A percentile compares a stretch with the other conserved stretches of the same genome.
Evolutionary conservation across 441 rosid genomes (phyloP).

Genomic region (Raphanus hybrid): DNA sequence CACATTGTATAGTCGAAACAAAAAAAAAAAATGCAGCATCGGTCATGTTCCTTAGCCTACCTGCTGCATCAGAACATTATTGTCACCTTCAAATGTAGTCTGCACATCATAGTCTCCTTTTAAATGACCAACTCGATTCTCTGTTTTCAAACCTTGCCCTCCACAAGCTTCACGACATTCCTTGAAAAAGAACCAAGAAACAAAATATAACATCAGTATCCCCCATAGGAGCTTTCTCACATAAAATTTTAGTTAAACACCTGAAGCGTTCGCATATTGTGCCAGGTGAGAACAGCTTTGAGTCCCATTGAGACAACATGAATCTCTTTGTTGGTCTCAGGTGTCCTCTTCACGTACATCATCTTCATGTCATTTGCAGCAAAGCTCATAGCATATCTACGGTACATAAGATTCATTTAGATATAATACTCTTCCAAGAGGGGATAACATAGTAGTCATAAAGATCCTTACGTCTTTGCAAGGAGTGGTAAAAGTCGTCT

Average conservation of each 20-base stretch:
- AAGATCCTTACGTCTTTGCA: slow-evolving; percentile 77
- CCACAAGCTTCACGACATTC: slow-evolving; percentile 99
- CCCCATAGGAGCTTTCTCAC: slow-evolving; percentile 12
- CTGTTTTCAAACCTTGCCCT: slow-evolving; percentile 94
- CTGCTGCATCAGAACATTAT: slow-evolving; percentile 94
- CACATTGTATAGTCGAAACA: slow-evolving; percentile 7
- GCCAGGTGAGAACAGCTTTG: slow-evolving; percentile 86
- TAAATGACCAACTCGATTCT: slow-evolving; percentile 83
- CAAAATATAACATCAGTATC: background rate
- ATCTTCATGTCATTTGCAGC: slow-evolving; percentile 81
- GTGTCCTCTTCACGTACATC: slow-evolving; percentile 77
- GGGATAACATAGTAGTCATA: background rate
- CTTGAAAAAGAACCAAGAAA: slow-evolving; percentile 41
- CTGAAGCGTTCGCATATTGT: slow-evolving; percentile 94
- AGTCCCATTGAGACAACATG: slow-evolving; percentile 87
- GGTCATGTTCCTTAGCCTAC: slow-evolving; percentile 42
- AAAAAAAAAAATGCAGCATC: background rate
- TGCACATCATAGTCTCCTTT: slow-evolving; percentile 92
- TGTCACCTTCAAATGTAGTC: slow-evolving; percentile 76
- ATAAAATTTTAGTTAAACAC: slow-evolving; percentile 39
- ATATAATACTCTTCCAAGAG: background rate
- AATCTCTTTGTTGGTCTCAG: slow-evolving; percentile 71
- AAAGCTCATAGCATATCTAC: slow-evolving; percentile 83
- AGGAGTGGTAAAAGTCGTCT: slow-evolving; percentile 88
- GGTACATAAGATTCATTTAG: slow-evolving; percentile 20